Base-by-base conservation (phyloP, 83 land plant species). In the Picea abies region DNA sequence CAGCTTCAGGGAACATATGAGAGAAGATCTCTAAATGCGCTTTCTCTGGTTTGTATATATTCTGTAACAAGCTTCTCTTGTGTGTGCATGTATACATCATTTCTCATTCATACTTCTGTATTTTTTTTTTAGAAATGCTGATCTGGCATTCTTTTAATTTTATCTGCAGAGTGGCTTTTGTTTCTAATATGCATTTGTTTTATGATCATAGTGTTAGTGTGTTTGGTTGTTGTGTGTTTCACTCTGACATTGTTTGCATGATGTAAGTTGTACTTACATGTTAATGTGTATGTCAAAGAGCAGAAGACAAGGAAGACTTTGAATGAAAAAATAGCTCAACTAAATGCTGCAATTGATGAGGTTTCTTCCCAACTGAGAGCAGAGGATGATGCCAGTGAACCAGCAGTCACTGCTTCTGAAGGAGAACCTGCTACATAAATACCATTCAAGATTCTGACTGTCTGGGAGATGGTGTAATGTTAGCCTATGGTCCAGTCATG, bases 261-360 rank as follows among this genome's bases (percentile, higher is more conserved):
- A 72, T 4, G 3, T 41, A 72, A 72, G 14, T 44, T 44, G 49
- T 37, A 72, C 23, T 72, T 20, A 72, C 76, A 41, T 41, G 49
- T 37, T 44, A 3, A 72, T 37, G n/a, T 41, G 4, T 72, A 39
- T 72, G 76, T 19, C 14, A 72, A 61, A 23, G 41, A 62, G 75
- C 95, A 96, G 95, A 93, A 76, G 26, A 96, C 98, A 22, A 86
- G 98, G 80, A 88, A 90, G 84, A 91, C 87, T 14, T 84, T 96
- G 85, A 94, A 91, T 82, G 89, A 83, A 62, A 94, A 94, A 81
- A 91, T 96, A 44, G 89, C 85, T 79, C 95, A 96, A 82, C 91
- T 96, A 68, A 94, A 90, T 84, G 87, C 95, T 7, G 97, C 95
- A 9, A 94, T 96, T 78, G 98, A 96, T 87, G 88, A 92, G 26